phyloP scores from a whole-genome alignment of 148 eudicot species.

The Salicornia ramosissima region DNA sequence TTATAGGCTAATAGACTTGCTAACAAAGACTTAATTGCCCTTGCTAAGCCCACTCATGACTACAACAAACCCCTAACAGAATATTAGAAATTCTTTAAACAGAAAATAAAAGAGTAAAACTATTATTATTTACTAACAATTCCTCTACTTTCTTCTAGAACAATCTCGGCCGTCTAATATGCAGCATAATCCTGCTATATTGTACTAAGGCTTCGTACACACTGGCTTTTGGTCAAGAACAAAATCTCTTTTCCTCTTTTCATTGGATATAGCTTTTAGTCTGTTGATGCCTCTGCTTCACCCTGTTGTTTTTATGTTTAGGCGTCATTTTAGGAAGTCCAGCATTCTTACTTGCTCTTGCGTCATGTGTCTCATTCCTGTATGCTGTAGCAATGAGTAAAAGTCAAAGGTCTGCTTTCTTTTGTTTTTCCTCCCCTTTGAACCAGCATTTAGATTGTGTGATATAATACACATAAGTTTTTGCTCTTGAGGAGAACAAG shows the following conservation, averaged over 20 bases:
- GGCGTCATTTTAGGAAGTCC: conserved; percentile 1
- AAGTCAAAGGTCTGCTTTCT: not conserved
- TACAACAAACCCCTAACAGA: no score
- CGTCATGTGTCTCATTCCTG: not conserved
- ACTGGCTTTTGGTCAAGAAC: not conserved
- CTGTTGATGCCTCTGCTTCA: not conserved
- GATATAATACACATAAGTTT: not conserved
- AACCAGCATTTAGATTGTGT: not conserved
- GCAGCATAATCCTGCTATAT: no score
- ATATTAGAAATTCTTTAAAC: no score
- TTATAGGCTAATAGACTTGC: no score
- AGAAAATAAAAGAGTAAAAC: no score
- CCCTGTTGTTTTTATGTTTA: not conserved
- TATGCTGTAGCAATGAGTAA: not conserved
- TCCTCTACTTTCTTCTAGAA: no score
- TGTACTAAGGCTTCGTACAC: not conserved
- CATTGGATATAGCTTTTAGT: not conserved
- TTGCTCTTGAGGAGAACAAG: not conserved
- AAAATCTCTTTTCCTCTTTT: not conserved
- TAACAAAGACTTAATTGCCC: no score
- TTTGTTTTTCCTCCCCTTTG: not conserved
- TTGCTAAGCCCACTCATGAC: no score
- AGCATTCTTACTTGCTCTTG: not conserved
- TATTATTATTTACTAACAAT: no score
- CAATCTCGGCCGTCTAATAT: no score